Evolutionary conservation across 371 early-diverging fungal genomes (phyloP), one percentile per base, ranked within the genome.

Genomic region (Lichtheimia hyalospora): DNA sequence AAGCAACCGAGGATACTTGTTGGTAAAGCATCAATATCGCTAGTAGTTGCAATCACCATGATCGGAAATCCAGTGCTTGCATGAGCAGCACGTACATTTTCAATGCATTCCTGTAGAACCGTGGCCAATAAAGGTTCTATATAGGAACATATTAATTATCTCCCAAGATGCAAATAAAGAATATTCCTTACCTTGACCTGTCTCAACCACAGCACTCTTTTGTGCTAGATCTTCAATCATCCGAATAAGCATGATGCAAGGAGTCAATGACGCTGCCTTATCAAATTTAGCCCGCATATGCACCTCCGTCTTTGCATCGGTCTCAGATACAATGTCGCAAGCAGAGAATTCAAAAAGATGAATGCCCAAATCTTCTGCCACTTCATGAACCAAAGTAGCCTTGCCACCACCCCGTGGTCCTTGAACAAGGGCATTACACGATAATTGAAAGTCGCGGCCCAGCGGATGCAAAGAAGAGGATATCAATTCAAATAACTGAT

Each of bases 401-500:
- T 96, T 96, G 12, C 96, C 97, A 7, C 85, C 87, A n/a, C 96
- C 96, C 3, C 89, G 76, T 13, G 89, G 82, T 12, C 97, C 96
- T 57, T 89, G 87, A 15, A 95, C 62, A 42, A 96, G 64, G 0
- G 89, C 83, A 2, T 90, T 86, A 58, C 93, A 92, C 3, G 83
- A 81, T 20, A 94, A 69, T 14, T 86, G 84, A 28, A 90, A 84
- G 25, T 85, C 74, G 14, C 82, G 66, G 0, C 92, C 85, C 18
- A 87, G 70, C 13, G 92, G 91, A 69, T 94, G 91, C 14, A 93
- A 70, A 21, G 88, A 87, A 0, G 93, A 86, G 2, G 85, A 80
- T 0, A 90, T 69, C 3, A 90, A 58, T 43, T 86, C 81, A 34
- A 74, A 63, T 5, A 89, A 60, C 52, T 83, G 68, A 10, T 71